These are phyloP conservation scores for Amanita fuliginea DNA, from an alignment of 768 basidiomycete species.

Conservation along the genomic window DNA sequence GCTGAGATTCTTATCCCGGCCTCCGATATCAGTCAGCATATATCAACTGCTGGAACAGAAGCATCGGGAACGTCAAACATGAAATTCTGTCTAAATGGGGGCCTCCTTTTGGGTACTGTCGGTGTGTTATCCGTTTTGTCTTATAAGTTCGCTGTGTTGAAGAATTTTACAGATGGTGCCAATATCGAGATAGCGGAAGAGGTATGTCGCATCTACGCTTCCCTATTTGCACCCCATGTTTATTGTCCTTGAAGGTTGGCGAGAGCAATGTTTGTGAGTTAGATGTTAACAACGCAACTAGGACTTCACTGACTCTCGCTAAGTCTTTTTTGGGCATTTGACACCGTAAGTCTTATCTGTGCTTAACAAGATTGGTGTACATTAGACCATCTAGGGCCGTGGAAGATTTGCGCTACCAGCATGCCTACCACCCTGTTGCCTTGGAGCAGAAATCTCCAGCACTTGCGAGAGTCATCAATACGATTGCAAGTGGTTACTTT, in stretches of 20 bases:
- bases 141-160: neutral
- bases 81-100: conserved; percentile 90
- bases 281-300: neutral
- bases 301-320: neutral
- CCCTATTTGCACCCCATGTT: neutral
- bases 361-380: neutral
- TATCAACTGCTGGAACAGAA: conserved; percentile 95
- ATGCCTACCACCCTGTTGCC: conserved; percentile 72
- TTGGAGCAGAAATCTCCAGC: conserved; percentile 78
- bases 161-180: conserved; percentile 60
- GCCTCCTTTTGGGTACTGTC: conserved; percentile 78
- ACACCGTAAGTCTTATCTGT: conserved; percentile 38
- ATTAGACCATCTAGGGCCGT: conserved; percentile 38
- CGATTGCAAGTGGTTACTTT: conserved; percentile 69
- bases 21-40: conserved; percentile 91
- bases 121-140: conserved; percentile 22
- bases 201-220: conserved; percentile 11
- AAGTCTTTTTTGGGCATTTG: conserved; percentile 86
- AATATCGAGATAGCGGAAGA: conserved; percentile 97
- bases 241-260: conserved; percentile 36
- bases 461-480: conserved; percentile 68
- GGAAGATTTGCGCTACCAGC: conserved; percentile 78
- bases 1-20: conserved; percentile 86
- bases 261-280: conserved; percentile 84
- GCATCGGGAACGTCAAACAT: conserved; percentile 76